Base-by-base conservation (phyloP, 2,329 filamentous ascomycete genomes). In the Cladosporium sp. region DNA sequence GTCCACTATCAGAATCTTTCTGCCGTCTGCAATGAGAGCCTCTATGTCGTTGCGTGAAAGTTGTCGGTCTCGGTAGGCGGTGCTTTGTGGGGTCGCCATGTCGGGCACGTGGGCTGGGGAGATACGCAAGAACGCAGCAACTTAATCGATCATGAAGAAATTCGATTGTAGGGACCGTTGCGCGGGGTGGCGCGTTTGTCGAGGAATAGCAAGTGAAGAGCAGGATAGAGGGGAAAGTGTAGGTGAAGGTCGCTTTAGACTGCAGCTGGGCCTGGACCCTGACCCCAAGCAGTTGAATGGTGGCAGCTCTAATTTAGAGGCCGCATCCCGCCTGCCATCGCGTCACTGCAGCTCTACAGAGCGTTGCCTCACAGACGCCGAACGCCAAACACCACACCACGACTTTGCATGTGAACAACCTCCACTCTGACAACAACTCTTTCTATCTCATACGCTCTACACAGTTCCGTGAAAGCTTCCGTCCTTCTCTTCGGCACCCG, bases 11-110 rank as follows among this genome's bases (percentile, higher is more conserved):
- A 97, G 82, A 57, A 99, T 83, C 62, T 84, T 83, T 58, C 83
- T 83, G 4, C 91, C 93, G 58, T 89, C 84, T 6, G 92, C 90
- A 68, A 99, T 97, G 66, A 93, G 76, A 5, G 81, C 84, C 73
- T 97, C 92, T 60, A 96, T 82, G 17, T 71, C 64, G 53, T 63
- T 57, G 22, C 71, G 64, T 10, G 63, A 61, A 39, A 71, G 60
- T 51, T 67, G 32, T 7, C 51, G 45, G 28, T 71, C 66, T 42
- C 62, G 51, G 32, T 58, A 55, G 34, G 48, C 58, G 49, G 49
- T 58, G 17, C 25, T 44, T 17, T 55, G 40, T 40, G 57, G 24
- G 8, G 58, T 36, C 34, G 62, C 58, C 62, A 65, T 66, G n/a
- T 15, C 61, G 39, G 56, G 37, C 19, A 9, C 25, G 12, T 45